Evolutionary conservation across 78 protist species (phyloP).

Genomic region (Planoprotostelium fungivorum): DNA sequence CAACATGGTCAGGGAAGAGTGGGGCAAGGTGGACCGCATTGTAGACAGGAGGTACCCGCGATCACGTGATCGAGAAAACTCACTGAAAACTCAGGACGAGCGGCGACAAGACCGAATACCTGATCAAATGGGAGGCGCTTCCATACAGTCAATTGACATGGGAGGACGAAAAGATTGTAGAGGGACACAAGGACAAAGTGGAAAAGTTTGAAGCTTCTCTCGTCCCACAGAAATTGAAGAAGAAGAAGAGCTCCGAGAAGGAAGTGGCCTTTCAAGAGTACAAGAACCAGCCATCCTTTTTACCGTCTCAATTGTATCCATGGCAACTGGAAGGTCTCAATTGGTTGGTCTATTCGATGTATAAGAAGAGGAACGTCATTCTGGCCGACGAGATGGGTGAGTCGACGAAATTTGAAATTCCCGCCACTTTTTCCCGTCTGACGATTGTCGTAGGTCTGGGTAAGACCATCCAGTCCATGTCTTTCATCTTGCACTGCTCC

Average conservation of each 20-base stretch:
- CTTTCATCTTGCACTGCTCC: constrained; percentile 18
- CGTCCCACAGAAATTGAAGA: constrained; percentile 19
- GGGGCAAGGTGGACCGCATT: not conserved
- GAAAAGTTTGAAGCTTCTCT: constrained; percentile 17
- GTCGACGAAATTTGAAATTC: constrained; percentile 7
- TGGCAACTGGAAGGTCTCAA: constrained; percentile 83
- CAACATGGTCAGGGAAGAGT: not conserved
- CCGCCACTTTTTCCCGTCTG: not conserved
- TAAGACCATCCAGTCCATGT: constrained; percentile 68
- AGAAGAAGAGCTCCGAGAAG: constrained; percentile 31
- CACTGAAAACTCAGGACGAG: not conserved
- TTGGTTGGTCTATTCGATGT: constrained; percentile 62
- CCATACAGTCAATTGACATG: constrained; percentile 81
- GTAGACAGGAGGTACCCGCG: not conserved
- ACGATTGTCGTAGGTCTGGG: constrained; percentile 48
- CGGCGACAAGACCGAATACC: constrained; percentile 26
- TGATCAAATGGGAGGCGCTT: constrained; percentile 80
- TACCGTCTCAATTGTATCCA: constrained; percentile 1
- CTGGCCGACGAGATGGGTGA: constrained; percentile 79
- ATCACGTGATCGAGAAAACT: not conserved
- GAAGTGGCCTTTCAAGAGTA: constrained; percentile 13
- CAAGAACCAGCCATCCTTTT: constrained; percentile 29
- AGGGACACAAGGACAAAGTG: constrained; percentile 13
- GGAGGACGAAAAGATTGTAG: constrained; percentile 72
- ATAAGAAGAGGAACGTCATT: constrained; percentile 35